Conservation (phyloP, 257 asterid species). For the Parsonsia alboflavescens region DNA sequence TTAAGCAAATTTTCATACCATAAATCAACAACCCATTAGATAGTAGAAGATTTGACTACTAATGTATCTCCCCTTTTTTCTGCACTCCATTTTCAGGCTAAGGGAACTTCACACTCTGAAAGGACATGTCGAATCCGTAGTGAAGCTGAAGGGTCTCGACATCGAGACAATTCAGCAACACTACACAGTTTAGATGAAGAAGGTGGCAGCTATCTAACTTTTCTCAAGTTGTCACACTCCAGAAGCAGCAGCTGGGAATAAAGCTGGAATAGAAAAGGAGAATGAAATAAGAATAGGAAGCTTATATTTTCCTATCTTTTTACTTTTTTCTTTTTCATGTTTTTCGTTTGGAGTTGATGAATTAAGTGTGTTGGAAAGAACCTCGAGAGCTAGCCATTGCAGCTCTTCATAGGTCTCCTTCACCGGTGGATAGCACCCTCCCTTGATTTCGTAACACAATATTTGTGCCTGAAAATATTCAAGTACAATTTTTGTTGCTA, state of each 20-base stretch:
- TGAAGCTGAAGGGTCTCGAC: constrained; percentile 48
- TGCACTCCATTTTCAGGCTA: constrained; percentile 20
- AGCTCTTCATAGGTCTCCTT: background rate
- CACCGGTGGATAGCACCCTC: background rate
- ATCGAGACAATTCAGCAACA: constrained; percentile 50
- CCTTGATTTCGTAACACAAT: background rate
- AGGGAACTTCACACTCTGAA: constrained; percentile 50
- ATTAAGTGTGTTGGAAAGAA: background rate
- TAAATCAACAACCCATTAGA: background rate
- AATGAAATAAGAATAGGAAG: constrained; percentile 19
- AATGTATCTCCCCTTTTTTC: background rate
- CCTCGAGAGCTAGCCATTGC: background rate
- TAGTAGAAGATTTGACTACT: background rate
- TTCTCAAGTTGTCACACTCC: constrained; percentile 3
- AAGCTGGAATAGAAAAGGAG: constrained; percentile 8
- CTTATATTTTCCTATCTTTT: constrained; percentile 7
- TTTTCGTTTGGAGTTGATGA: constrained; percentile 21
- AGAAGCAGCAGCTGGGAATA: background rate
- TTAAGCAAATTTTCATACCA: background rate
- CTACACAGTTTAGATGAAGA: constrained; percentile 33
- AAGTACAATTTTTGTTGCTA: background rate
- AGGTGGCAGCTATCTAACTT: background rate
- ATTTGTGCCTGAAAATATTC: background rate
- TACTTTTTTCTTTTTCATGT: constrained; percentile 7
- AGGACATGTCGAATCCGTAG: constrained; percentile 51